phyloP scores from a whole-genome alignment of 2,329 filamentous ascomycete genomes.

The Harringtonia lauricola region DNA sequence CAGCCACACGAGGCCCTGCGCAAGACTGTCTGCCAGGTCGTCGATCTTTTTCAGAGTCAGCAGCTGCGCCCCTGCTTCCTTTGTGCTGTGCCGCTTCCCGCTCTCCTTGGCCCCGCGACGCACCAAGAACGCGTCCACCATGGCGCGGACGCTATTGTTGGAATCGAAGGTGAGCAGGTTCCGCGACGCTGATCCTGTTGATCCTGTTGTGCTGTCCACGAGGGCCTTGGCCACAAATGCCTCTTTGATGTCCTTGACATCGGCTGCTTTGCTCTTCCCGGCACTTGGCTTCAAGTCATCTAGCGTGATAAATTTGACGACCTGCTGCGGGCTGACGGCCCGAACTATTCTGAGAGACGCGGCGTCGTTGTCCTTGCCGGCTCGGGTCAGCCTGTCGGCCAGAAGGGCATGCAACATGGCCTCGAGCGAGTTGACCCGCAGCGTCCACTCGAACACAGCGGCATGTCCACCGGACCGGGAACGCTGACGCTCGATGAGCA shows the following conservation, averaged over 20 bases:
- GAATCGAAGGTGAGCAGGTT: not conserved
- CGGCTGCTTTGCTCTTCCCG: too few species aligned
- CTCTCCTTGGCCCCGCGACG: slow-evolving; percentile 9
- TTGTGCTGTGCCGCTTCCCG: not conserved
- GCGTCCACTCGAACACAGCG: slow-evolving; percentile 69
- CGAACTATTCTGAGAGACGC: slow-evolving; percentile 21
- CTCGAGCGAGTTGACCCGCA: slow-evolving; percentile 73
- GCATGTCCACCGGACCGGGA: slow-evolving; percentile 52
- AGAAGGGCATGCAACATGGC: slow-evolving; percentile 68
- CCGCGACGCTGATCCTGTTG: too few species aligned
- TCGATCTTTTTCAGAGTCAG: slow-evolving; percentile 50
- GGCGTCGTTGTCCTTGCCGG: slow-evolving; percentile 21
- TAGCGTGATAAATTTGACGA: slow-evolving; percentile 41
- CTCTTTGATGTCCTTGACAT: slow-evolving; percentile 15
- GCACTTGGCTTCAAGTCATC: too few species aligned
- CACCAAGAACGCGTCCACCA: slow-evolving; percentile 7
- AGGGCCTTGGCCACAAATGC: slow-evolving; percentile 9
- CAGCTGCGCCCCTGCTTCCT: not conserved
- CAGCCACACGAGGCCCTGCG: slow-evolving; percentile 69
- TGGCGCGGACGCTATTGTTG: not conserved
- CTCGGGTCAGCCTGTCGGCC: slow-evolving; percentile 38
- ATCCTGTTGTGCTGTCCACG: not conserved
- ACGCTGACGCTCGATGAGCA: slow-evolving; percentile 57
- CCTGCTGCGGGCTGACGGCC: slow-evolving; percentile 36
- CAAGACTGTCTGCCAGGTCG: slow-evolving; percentile 67